phyloP scores from a whole-genome alignment of 169 alveolate genomes.

The Plasmodium vivax region DNA sequence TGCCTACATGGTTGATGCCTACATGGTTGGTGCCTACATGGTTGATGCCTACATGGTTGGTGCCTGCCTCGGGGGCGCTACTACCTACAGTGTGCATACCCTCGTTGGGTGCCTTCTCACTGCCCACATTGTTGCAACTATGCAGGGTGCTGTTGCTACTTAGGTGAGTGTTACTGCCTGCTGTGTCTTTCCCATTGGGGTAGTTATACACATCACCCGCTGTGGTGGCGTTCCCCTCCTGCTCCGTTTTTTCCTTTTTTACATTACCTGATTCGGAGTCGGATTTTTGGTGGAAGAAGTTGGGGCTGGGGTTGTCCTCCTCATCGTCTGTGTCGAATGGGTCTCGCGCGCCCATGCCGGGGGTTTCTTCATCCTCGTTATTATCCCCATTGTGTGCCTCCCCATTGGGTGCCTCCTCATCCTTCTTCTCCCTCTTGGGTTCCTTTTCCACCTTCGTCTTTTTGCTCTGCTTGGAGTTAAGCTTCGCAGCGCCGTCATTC shows the following conservation, averaged over 20 bases:
- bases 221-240: background rate
- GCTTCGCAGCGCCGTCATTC: background rate
- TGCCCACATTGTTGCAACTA: constrained; percentile 4
- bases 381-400: background rate
- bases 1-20: background rate
- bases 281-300: constrained; percentile 21
- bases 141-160: constrained; percentile 4
- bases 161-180: background rate
- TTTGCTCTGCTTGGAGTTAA: background rate
- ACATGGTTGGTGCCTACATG: background rate
- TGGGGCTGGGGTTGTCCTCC: background rate
- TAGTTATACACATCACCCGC: background rate
- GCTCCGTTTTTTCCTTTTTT: constrained; percentile 10
- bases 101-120: background rate
- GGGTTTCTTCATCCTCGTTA: background rate
- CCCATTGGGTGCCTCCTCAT: background rate
- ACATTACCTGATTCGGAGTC: constrained; percentile 72
- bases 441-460: constrained; percentile 11
- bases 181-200: background rate
- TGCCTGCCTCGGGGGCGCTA: background rate
- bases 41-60: background rate
- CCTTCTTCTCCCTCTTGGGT: background rate
- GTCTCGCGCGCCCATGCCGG: background rate
- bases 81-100: background rate
- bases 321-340: constrained; percentile 5